These are phyloP conservation scores for Fraxinus excelsior DNA, from an alignment of 257 asterid species.

Conservation along the genomic window DNA sequence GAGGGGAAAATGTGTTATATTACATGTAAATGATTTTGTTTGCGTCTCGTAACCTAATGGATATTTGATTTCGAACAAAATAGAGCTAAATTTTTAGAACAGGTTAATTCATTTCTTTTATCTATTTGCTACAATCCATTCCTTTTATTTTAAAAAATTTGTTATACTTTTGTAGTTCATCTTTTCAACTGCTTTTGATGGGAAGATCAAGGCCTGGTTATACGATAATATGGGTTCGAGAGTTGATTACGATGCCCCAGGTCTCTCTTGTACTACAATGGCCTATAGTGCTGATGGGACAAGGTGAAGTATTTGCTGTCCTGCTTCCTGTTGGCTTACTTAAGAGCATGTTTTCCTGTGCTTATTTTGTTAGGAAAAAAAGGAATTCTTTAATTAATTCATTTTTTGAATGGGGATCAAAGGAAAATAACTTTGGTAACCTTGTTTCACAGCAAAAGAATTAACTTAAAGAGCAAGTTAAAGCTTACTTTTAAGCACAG, in stretches of 20 bases:
- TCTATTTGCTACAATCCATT: slow-evolving; percentile 1
- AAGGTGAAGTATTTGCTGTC: slow-evolving; percentile 46
- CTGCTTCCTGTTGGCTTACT: slow-evolving; percentile 7
- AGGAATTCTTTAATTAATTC: not conserved
- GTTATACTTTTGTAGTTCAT: slow-evolving; percentile 45
- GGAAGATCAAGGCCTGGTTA: slow-evolving; percentile 72
- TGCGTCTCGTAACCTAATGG: not conserved
- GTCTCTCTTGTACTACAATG: slow-evolving; percentile 60
- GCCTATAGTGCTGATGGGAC: slow-evolving; percentile 70
- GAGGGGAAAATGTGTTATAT: not conserved
- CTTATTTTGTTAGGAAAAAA: not conserved
- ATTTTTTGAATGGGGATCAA: not conserved
- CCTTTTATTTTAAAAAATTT: not conserved
- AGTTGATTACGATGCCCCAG: slow-evolving; percentile 69
- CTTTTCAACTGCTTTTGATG: slow-evolving; percentile 64
- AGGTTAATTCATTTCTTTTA: not conserved
- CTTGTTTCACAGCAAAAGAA: not conserved
- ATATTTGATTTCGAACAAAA: not conserved
- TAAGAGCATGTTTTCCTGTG: not conserved
- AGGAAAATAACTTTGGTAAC: not conserved
- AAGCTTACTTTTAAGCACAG: not conserved
- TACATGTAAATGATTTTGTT: not conserved
- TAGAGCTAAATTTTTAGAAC: not conserved
- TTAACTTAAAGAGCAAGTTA: not conserved
- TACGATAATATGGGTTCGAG: slow-evolving; percentile 61